A percentile compares a stretch with the other conserved stretches of the same genome.
Evolutionary conservation across 1,284 basidiomycete genomes (phyloP).

Genomic region (Apiotrichum veenhuisii): DNA sequence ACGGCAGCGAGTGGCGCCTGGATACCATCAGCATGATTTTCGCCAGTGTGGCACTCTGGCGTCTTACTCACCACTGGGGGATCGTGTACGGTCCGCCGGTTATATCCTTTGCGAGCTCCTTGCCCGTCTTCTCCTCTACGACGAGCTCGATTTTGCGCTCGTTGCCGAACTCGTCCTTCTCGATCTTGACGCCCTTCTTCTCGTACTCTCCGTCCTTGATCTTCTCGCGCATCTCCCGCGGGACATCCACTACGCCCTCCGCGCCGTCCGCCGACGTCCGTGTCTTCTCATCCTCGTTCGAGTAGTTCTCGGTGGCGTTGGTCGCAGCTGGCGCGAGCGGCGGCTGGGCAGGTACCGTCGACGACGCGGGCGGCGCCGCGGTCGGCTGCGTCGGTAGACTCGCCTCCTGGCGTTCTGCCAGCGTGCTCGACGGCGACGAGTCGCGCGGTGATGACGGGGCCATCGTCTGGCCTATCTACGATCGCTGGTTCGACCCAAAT

Average conservation of each 20-base stretch:
- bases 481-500: no score
- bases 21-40: conserved; percentile 6
- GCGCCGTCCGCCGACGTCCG: not conserved
- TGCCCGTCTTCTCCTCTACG: conserved; percentile 39
- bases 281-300: not conserved
- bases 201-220: conserved; percentile 6
- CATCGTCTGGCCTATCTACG: no score
- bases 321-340: not conserved
- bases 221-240: conserved; percentile 4
- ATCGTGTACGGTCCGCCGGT: conserved; percentile 39
- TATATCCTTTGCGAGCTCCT: conserved; percentile 37
- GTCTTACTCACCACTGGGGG: conserved; percentile 42
- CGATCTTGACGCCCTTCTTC: conserved; percentile 18
- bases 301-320: no score
- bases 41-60: not conserved
- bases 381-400: not conserved
- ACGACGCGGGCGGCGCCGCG: not conserved
- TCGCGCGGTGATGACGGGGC: not conserved
- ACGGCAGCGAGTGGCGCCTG: conserved; percentile 48
- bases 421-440: conserved; percentile 9
- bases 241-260: not conserved
- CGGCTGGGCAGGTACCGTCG: not conserved
- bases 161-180: conserved; percentile 25
- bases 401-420: not conserved
- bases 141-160: conserved; percentile 42